These are phyloP conservation scores for Pleurotus cornucopiae DNA, from an alignment of 768 basidiomycete genomes.

Conservation along the genomic window DNA sequence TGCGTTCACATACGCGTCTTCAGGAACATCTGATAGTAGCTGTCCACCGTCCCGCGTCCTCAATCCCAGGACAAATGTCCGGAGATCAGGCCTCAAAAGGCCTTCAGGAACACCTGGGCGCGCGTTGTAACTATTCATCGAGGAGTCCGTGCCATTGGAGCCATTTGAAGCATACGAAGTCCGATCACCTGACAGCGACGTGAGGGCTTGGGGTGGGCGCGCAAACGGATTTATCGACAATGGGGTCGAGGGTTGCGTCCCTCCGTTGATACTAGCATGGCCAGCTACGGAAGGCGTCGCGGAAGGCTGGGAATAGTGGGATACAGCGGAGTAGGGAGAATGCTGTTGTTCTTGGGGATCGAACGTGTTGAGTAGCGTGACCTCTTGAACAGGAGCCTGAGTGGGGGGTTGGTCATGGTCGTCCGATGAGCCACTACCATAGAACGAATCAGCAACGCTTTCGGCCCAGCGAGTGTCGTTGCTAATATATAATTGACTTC, in stretches of 20 bases:
- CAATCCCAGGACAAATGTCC: neutral
- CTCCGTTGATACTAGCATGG: neutral
- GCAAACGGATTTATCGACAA: neutral
- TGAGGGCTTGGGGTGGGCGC: neutral
- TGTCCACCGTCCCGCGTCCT: neutral
- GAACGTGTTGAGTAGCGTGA: neutral
- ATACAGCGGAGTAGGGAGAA: neutral
- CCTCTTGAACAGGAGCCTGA: neutral
- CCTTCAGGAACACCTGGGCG: neutral
- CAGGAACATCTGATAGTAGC: neutral
- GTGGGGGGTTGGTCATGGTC: neutral
- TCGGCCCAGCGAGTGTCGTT: slow-evolving; percentile 7
- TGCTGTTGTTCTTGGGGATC: neutral
- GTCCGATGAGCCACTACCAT: neutral
- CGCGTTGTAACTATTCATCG: neutral
- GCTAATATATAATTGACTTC: slow-evolving; percentile 3
- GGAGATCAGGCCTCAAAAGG: neutral
- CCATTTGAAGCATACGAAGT: slow-evolving; percentile 1
- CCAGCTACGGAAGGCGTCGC: neutral
- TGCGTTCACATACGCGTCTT: neutral
- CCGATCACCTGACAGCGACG: neutral
- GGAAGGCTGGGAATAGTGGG: neutral
- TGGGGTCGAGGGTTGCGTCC: too few species aligned
- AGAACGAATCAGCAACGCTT: slow-evolving; percentile 4
- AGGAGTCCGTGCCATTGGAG: slow-evolving; percentile 1